Percentiles rank a stretch among this genome's conserved stretches.
phyloP scores from a whole-genome alignment of 441 rosid species.

The Populus hybrid region DNA sequence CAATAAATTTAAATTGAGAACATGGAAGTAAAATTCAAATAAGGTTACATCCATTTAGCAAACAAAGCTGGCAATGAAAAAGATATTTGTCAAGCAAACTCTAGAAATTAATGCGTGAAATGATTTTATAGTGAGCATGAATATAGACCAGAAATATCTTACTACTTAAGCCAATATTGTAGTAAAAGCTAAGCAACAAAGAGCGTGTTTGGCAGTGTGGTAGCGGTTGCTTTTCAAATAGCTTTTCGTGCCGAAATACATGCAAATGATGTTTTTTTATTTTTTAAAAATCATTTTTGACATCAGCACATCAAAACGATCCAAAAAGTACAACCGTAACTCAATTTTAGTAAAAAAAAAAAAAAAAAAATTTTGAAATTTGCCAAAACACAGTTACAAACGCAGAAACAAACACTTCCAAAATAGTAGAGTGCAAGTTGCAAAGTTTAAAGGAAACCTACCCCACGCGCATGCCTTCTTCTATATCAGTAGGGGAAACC shows the following conservation, averaged over 20 bases:
- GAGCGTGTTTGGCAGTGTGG: too few relatives aligned
- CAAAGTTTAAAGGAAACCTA: constrained; percentile 26
- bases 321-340: too few relatives aligned
- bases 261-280: too few relatives aligned
- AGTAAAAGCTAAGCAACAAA: not conserved
- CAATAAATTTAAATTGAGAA: constrained; percentile 11
- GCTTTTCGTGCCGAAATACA: too few relatives aligned
- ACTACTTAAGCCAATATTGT: not conserved
- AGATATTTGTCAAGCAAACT: not conserved
- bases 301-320: too few relatives aligned
- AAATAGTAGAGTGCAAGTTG: too few relatives aligned
- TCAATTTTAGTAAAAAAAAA: too few relatives aligned
- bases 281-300: too few relatives aligned
- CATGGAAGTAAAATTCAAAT: not conserved
- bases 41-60: not conserved
- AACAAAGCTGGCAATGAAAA: not conserved
- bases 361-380: too few relatives aligned
- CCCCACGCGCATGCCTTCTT: constrained; percentile 99
- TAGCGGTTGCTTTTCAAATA: too few relatives aligned
- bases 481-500: constrained; percentile 96
- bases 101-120: not conserved
- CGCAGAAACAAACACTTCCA: too few relatives aligned
- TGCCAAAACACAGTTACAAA: too few relatives aligned
- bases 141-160: not conserved
- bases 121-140: not conserved